Evolutionary conservation across 1,284 basidiomycete genomes (phyloP).

Genomic region (Trametes sp.): DNA sequence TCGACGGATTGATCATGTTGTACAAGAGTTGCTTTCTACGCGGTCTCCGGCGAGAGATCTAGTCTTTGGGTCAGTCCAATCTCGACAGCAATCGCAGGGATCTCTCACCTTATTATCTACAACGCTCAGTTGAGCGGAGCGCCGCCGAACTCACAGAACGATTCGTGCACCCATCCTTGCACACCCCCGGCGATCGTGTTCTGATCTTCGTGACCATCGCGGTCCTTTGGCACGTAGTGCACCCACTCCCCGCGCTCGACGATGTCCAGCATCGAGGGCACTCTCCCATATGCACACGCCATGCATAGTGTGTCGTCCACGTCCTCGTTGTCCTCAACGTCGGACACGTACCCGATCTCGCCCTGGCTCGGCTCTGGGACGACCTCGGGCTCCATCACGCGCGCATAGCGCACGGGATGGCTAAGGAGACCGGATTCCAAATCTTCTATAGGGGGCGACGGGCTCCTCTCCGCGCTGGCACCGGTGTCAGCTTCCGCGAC

Average conservation of each 20-base stretch:
- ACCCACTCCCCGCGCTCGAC: slow-evolving; percentile 5
- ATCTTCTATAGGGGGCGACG: not conserved
- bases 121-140: not conserved
- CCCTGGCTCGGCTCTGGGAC: not conserved
- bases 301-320: not conserved
- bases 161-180: not conserved
- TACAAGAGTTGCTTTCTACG: too few species aligned
- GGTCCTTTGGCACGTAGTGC: not conserved
- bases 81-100: too few species aligned
- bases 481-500: not conserved
- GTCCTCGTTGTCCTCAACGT: not conserved
- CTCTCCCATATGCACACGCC: not conserved
- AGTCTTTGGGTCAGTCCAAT: too few species aligned
- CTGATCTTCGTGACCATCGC: not conserved
- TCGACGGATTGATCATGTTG: not conserved
- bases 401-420: not conserved
- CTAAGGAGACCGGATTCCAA: not conserved
- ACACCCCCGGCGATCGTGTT: not conserved
- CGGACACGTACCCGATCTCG: not conserved
- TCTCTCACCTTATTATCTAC: not conserved
- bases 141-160: not conserved
- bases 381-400: too few species aligned
- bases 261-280: not conserved
- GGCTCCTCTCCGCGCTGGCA: not conserved
- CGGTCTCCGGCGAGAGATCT: too few species aligned